These are phyloP conservation scores for Arabidopsis arenosa DNA, from an alignment of 345 rosid species.

Conservation along the genomic window DNA sequence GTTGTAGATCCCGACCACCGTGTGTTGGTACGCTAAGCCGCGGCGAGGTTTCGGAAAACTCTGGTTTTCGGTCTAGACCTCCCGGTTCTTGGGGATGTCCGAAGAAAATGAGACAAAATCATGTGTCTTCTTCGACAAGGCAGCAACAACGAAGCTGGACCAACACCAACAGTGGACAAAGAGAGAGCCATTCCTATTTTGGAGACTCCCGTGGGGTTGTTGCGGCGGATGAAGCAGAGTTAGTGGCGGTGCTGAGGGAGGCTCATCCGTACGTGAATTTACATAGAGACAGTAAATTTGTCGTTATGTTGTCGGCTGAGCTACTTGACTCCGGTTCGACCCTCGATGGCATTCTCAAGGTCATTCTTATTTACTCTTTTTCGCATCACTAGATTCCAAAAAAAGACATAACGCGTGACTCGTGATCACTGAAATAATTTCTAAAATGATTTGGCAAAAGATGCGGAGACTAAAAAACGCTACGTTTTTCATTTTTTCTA, in stretches of 20 bases:
- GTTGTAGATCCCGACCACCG: conserved; percentile 14
- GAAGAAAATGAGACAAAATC: not conserved
- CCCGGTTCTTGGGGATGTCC: conserved; percentile 22
- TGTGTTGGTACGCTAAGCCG: not conserved
- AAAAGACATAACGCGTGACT: not conserved
- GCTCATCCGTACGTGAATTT: conserved; percentile 41
- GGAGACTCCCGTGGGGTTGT: not conserved
- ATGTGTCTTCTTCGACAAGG: not conserved
- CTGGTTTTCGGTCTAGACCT: not conserved
- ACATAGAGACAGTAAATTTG: conserved; percentile 34
- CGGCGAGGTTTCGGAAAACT: not conserved
- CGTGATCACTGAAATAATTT: not conserved
- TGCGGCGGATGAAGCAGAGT: conserved; percentile 25
- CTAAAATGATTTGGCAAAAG: not conserved
- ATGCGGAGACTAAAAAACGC: not conserved
- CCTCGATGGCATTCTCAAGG: conserved; percentile 31
- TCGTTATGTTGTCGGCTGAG: conserved; percentile 37
- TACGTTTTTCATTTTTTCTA: too few species aligned
- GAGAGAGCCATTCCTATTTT: not conserved
- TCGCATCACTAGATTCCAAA: conserved; percentile 5
- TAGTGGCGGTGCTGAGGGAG: conserved; percentile 27
- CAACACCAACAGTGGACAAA: not conserved
- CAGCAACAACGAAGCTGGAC: conserved; percentile 13
- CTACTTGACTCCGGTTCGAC: conserved; percentile 17
- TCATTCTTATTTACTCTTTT: not conserved